Evolutionary conservation across 2,329 filamentous ascomycete species (phyloP).

Genomic region (Colletotrichum musae): DNA sequence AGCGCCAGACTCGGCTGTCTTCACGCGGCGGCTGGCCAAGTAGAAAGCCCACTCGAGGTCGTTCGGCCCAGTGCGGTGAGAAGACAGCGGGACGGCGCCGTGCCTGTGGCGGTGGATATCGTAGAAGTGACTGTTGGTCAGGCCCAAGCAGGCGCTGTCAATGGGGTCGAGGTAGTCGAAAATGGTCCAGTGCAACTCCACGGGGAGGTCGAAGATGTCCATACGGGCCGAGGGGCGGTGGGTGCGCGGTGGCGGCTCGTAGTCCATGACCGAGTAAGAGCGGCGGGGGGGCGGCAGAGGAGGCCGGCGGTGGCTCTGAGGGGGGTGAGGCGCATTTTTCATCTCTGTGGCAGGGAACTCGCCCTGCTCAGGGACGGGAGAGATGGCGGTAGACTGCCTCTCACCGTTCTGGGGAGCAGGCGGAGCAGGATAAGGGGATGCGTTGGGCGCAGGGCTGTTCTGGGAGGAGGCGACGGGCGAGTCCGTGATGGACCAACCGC

Average conservation of each 20-base stretch:
- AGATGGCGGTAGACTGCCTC: conserved; percentile 22
- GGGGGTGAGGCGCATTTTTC: conserved; percentile 40
- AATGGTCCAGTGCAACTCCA: conserved; percentile 72
- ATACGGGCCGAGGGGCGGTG: conserved; percentile 63
- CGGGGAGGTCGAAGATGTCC: conserved; percentile 67
- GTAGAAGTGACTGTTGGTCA: conserved; percentile 72
- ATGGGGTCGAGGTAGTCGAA: conserved; percentile 76
- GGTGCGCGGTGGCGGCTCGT: conserved; percentile 65
- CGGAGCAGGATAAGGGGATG: conserved; percentile 17
- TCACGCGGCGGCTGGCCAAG: conserved; percentile 62
- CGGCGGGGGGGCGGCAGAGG: conserved; percentile 64
- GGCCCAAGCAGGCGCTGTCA: conserved; percentile 73
- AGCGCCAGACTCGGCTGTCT: conserved; percentile 36
- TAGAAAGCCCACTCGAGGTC: conserved; percentile 76
- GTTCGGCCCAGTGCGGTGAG: conserved; percentile 72
- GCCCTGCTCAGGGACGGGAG: conserved; percentile 40
- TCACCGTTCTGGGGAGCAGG: neutral
- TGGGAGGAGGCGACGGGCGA: conserved; percentile 48
- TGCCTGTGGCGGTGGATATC: conserved; percentile 70
- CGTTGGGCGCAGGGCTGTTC: conserved; percentile 29
- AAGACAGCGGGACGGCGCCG: conserved; percentile 69
- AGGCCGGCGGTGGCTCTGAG: conserved; percentile 45
- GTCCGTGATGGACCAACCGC: conserved; percentile 64
- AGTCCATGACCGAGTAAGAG: conserved; percentile 74
- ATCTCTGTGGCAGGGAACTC: conserved; percentile 42